Evolutionary conservation across 2,329 filamentous ascomycete species (phyloP).

Genomic region (Fusarium decemcellulare): DNA sequence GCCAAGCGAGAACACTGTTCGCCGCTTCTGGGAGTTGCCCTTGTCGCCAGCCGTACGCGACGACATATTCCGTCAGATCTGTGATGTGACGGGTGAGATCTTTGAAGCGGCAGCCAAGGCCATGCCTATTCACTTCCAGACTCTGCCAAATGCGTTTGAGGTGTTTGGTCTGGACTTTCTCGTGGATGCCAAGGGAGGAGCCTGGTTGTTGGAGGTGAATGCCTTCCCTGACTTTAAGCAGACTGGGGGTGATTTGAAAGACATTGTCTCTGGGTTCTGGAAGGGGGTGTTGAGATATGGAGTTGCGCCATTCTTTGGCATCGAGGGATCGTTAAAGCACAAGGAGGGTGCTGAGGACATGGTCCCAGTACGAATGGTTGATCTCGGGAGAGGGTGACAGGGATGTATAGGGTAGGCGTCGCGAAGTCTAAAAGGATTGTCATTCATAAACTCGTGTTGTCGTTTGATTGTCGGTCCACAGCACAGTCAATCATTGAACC

Average conservation of each 20-base stretch:
- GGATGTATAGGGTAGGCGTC: background rate
- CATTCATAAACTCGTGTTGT: background rate
- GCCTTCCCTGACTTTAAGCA: constrained; percentile 97
- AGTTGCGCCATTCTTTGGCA: constrained; percentile 77
- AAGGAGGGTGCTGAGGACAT: constrained; percentile 57
- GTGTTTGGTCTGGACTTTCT: constrained; percentile 93
- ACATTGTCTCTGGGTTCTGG: constrained; percentile 83
- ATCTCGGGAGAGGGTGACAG: constrained; percentile 62
- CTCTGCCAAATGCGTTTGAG: constrained; percentile 90
- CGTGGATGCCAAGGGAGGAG: constrained; percentile 74
- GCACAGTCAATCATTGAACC: no score
- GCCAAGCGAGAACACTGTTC: constrained; percentile 74
- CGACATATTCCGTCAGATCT: constrained; percentile 81
- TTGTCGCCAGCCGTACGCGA: constrained; percentile 67
- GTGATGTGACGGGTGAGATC: constrained; percentile 78
- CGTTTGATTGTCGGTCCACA: no score
- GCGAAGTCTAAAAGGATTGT: constrained; percentile 28
- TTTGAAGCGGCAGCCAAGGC: constrained; percentile 89
- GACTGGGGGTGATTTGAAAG: constrained; percentile 85
- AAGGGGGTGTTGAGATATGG: constrained; percentile 78
- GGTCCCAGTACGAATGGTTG: constrained; percentile 67
- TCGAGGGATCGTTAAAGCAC: constrained; percentile 41
- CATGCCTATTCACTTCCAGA: constrained; percentile 93
- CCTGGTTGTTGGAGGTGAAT: constrained; percentile 92
- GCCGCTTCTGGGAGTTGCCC: constrained; percentile 79